phyloP scores from a whole-genome alignment of 2,329 filamentous ascomycete genomes.

The Ceratocystis colombiana region DNA sequence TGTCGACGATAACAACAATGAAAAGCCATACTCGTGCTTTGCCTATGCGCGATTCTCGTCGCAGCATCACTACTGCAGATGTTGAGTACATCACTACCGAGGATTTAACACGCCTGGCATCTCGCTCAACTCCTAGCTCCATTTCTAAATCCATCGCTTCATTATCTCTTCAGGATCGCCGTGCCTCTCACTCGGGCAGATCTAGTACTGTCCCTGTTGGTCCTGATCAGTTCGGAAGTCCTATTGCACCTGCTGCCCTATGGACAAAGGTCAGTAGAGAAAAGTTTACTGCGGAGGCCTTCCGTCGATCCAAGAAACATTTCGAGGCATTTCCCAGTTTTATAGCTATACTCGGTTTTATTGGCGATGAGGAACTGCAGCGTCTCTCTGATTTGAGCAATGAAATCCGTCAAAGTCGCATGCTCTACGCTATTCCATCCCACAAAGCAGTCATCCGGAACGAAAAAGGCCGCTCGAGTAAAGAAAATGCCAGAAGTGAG shows the following conservation, averaged over 20 bases:
- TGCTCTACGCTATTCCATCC: conserved; percentile 18
- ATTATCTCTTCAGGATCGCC: conserved; percentile 11
- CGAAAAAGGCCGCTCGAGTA: background rate
- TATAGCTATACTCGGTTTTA: conserved; percentile 49
- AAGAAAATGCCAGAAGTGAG: conserved; percentile 8
- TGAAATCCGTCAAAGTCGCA: conserved; percentile 19
- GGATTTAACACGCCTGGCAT: conserved; percentile 11
- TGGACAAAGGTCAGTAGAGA: conserved; percentile 51
- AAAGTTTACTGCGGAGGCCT: conserved; percentile 48
- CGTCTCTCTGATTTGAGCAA: conserved; percentile 14
- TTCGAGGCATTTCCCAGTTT: conserved; percentile 53
- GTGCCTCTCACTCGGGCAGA: conserved; percentile 17
- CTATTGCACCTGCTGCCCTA: conserved; percentile 47
- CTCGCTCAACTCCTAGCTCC: background rate
- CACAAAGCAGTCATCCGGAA: background rate
- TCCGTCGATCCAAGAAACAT: conserved; percentile 45
- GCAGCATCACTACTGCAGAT: conserved; percentile 17
- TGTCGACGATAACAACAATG: background rate
- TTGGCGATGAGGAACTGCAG: conserved; percentile 43
- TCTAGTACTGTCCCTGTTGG: conserved; percentile 36
- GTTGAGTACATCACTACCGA: conserved; percentile 23
- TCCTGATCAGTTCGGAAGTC: conserved; percentile 47
- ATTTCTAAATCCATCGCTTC: background rate
- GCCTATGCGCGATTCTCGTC: conserved; percentile 19
- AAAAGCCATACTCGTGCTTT: conserved; percentile 20